These are phyloP conservation scores for Tardiomyces digboiensis DNA, from an alignment of 1,139 yeast genomes.

Conservation along the genomic window DNA sequence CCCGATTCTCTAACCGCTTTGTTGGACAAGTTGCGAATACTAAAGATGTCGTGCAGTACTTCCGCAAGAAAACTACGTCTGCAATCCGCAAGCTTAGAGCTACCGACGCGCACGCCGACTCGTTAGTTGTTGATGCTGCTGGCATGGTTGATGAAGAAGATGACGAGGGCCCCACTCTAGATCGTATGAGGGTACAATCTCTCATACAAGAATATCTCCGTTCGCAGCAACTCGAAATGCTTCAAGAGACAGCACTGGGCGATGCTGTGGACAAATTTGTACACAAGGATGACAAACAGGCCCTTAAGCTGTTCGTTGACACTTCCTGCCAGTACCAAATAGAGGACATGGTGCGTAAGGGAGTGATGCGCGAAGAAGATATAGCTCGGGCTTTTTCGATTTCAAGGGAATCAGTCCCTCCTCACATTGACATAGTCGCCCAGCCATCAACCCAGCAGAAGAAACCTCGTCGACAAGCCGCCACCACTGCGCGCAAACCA, in stretches of 20 bases:
- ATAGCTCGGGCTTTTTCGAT: conserved; percentile 8
- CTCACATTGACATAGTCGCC: too few relatives aligned
- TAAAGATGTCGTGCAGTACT: conserved; percentile 72
- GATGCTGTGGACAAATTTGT: conserved; percentile 65
- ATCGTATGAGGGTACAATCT: conserved; percentile 44
- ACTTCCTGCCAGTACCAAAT: conserved; percentile 57
- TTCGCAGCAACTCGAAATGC: conserved; percentile 52
- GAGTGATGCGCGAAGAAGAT: conserved; percentile 27
- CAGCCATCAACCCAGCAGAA: too few relatives aligned
- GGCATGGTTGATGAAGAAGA: conserved; percentile 1
- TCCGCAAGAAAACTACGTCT: conserved; percentile 35
- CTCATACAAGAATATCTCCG: conserved; percentile 53
- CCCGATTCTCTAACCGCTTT: conserved; percentile 81
- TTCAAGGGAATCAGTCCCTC: not conserved
- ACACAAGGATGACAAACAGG: conserved; percentile 72
- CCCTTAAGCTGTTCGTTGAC: conserved; percentile 61
- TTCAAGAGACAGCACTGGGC: conserved; percentile 72
- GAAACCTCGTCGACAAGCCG: too few relatives aligned
- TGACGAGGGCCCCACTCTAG: conserved; percentile 22
- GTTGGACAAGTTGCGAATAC: conserved; percentile 89
- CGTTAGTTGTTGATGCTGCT: not conserved
- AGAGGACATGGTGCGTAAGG: conserved; percentile 39
- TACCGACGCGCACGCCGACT: not conserved
- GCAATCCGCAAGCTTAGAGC: conserved; percentile 2
- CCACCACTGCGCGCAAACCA: too few relatives aligned